phyloP scores from a whole-genome alignment of 2,329 filamentous ascomycete species.

The Fragosphaeria purpurea region DNA sequence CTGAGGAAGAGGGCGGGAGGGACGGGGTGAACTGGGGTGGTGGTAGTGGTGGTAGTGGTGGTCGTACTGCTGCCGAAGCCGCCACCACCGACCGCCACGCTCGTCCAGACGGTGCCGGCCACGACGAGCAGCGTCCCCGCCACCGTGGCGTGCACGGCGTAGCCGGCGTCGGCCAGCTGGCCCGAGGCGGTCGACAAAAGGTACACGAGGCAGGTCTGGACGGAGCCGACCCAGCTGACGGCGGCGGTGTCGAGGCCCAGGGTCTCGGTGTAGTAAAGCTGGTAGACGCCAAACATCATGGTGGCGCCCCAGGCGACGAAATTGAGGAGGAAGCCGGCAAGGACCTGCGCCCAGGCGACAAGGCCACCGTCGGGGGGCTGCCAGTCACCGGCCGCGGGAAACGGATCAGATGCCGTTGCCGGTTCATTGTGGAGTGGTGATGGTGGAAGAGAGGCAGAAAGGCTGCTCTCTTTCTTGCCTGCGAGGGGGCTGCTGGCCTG shows the following conservation, averaged over 20 bases:
- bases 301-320: constrained; percentile 41
- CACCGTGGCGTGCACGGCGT: constrained; percentile 30
- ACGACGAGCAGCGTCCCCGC: constrained; percentile 32
- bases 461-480: no score
- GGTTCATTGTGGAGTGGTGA: no score
- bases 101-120: constrained; percentile 38
- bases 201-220: constrained; percentile 42
- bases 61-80: background rate
- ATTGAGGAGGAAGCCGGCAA: constrained; percentile 37
- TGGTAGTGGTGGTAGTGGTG: constrained; percentile 23
- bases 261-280: constrained; percentile 32
- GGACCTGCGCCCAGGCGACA: constrained; percentile 39
- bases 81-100: constrained; percentile 34
- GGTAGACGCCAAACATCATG: constrained; percentile 38
- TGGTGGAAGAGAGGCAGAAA: no score
- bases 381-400: no score
- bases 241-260: constrained; percentile 23
- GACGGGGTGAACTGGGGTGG: constrained; percentile 24
- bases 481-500: background rate
- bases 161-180: constrained; percentile 39
- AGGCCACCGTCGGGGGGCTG: constrained; percentile 34
- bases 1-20: constrained; percentile 31
- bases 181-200: constrained; percentile 38
- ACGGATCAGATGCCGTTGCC: no score
- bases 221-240: constrained; percentile 40